Percentiles rank a stretch among this genome's conserved stretches.
Evolutionary conservation across 495 filamentous ascomycete genomes (phyloP).

Genomic region (Xeromyces bisporus): DNA sequence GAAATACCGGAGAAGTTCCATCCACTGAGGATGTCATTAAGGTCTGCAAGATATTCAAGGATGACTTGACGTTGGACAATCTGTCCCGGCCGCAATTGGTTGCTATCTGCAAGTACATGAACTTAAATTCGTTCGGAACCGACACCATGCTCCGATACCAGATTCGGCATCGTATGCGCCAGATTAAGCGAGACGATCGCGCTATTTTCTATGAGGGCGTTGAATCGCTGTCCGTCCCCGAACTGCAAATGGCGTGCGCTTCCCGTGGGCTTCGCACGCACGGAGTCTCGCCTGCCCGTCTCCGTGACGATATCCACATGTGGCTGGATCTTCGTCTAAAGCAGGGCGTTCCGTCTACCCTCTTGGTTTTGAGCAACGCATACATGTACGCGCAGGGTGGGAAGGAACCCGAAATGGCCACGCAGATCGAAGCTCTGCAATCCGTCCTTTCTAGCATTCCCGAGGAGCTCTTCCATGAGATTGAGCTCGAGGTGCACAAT

Average conservation of each 20-base stretch:
- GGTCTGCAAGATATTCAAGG: slow-evolving; percentile 98
- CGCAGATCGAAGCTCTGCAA: slow-evolving; percentile 85
- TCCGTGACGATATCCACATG: slow-evolving; percentile 81
- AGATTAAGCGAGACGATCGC: slow-evolving; percentile 95
- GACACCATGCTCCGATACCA: slow-evolving; percentile 97
- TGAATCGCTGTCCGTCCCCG: slow-evolving; percentile 77
- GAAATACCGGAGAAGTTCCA: slow-evolving; percentile 76
- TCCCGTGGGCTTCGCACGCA: slow-evolving; percentile 85
- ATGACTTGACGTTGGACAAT: slow-evolving; percentile 95
- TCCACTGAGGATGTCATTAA: slow-evolving; percentile 87
- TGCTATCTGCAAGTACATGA: slow-evolving; percentile 97
- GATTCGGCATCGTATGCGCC: slow-evolving; percentile 91
- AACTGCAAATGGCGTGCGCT: slow-evolving; percentile 81
- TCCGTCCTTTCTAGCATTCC: slow-evolving; percentile 86
- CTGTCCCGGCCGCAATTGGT: slow-evolving; percentile 89
- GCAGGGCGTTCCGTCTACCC: slow-evolving; percentile 81
- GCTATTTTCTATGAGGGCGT: slow-evolving; percentile 94
- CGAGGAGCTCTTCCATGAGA: slow-evolving; percentile 98
- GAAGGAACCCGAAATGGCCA: slow-evolving; percentile 72
- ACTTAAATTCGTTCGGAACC: slow-evolving; percentile 89
- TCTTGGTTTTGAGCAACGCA: slow-evolving; percentile 90
- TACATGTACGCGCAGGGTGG: slow-evolving; percentile 81
- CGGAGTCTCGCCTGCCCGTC: slow-evolving; percentile 67
- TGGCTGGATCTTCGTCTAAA: slow-evolving; percentile 93
- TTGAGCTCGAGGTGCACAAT: slow-evolving; percentile 94